These are phyloP conservation scores for Aspergillus clavatus DNA, from an alignment of 2,329 filamentous ascomycete species.

Conservation along the genomic window DNA sequence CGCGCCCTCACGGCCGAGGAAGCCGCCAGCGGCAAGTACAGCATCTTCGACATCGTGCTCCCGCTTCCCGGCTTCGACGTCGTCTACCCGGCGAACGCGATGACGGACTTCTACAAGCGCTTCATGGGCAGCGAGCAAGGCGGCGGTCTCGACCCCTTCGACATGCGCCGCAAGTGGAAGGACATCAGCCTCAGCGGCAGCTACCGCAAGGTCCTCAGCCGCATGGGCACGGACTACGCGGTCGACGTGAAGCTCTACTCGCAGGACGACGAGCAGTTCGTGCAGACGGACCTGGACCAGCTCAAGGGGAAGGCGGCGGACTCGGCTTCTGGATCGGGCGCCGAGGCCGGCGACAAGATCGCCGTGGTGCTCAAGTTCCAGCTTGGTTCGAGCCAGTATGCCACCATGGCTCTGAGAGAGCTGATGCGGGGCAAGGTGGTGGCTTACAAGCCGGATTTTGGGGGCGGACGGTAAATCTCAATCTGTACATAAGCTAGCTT, in stretches of 20 bases:
- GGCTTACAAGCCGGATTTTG: constrained; percentile 60
- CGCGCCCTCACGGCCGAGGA: constrained; percentile 73
- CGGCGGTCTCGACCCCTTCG: constrained; percentile 71
- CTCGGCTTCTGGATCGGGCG: constrained; percentile 9
- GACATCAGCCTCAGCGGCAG: constrained; percentile 85
- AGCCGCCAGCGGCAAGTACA: constrained; percentile 67
- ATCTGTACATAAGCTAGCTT: background rate
- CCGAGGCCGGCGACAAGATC: constrained; percentile 45
- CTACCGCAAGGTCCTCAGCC: constrained; percentile 79
- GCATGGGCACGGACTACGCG: constrained; percentile 58
- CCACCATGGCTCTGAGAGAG: constrained; percentile 76
- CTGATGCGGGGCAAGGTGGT: constrained; percentile 65
- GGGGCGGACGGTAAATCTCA: constrained; percentile 36
- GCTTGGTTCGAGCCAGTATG: constrained; percentile 74
- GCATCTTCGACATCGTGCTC: constrained; percentile 82
- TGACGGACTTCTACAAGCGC: constrained; percentile 75
- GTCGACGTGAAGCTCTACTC: constrained; percentile 67
- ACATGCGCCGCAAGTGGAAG: constrained; percentile 81
- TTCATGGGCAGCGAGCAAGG: constrained; percentile 82
- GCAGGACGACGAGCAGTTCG: constrained; percentile 69
- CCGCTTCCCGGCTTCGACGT: constrained; percentile 91
- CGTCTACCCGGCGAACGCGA: constrained; percentile 74
- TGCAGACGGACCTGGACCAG: constrained; percentile 77
- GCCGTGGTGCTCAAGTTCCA: constrained; percentile 70
- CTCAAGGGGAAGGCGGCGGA: constrained; percentile 45